A percentile compares a stretch with the other conserved stretches of the same genome.
Evolutionary conservation across 495 filamentous ascomycete genomes (phyloP).

Genomic region (Glutinoglossum americanum): DNA sequence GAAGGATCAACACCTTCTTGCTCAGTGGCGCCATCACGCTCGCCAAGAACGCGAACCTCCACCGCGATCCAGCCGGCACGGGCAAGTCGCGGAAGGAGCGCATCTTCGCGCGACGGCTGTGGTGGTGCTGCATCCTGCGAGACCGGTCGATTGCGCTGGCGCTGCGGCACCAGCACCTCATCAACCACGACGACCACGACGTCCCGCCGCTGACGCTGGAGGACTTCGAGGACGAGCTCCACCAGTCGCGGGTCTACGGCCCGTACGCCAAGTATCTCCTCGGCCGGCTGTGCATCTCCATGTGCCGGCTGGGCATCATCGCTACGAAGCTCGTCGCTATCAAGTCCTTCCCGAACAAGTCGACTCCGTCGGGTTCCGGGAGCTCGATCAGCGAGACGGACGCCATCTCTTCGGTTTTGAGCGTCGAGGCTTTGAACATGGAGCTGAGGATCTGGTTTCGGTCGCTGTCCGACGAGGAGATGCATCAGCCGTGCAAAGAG

Average conservation of each 20-base stretch:
- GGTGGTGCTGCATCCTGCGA: background rate
- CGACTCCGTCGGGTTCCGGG: no score
- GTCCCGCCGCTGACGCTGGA: background rate
- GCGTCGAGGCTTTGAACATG: background rate
- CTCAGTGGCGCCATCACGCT: background rate
- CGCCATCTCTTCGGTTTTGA: background rate
- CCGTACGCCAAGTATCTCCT: background rate
- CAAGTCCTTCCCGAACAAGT: background rate
- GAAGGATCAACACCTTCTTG: background rate
- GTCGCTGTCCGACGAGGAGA: background rate
- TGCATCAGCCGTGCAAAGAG: background rate
- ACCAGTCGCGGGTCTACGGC: background rate
- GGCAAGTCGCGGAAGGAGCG: background rate
- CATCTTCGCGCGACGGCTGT: background rate
- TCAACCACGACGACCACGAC: background rate
- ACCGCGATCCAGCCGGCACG: background rate
- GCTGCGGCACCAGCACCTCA: background rate
- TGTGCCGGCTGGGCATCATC: background rate
- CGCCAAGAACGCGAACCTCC: background rate
- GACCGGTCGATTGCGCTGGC: background rate
- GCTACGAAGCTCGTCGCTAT: background rate
- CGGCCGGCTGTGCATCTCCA: background rate
- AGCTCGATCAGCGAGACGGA: background rate
- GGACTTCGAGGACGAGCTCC: background rate
- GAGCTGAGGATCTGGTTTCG: background rate